These are phyloP conservation scores for Garcileccinum viscosum DNA, from an alignment of 1,284 basidiomycete species.

Conservation along the genomic window DNA sequence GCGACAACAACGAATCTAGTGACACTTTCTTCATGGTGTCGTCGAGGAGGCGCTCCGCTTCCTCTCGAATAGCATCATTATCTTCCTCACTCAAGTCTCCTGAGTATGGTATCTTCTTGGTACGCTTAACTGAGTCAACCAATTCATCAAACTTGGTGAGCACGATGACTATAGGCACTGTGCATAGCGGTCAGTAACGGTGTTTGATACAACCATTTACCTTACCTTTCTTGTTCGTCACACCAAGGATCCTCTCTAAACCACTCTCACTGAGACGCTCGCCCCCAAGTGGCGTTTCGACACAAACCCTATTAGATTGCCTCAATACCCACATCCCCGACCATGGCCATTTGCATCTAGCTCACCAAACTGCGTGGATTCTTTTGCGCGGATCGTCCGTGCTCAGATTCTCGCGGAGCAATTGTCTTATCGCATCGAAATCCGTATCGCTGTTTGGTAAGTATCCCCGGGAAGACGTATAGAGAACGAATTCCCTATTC, in stretches of 20 bases:
- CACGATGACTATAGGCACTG: conserved; percentile 10
- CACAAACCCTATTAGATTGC: conserved; percentile 3
- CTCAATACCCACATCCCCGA: background rate
- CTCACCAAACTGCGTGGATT: conserved; percentile 9
- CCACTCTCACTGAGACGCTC: conserved; percentile 12
- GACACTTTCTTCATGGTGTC: conserved; percentile 7
- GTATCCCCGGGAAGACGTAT: conserved; percentile 7
- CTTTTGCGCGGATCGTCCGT: background rate
- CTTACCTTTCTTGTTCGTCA: conserved; percentile 10
- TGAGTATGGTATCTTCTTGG: background rate
- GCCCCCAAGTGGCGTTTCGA: conserved; percentile 4
- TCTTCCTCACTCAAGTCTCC: background rate
- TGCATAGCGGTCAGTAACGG: background rate
- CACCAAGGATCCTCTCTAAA: conserved; percentile 11
- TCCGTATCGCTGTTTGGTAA: conserved; percentile 9
- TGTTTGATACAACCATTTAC: background rate
- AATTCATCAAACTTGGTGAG: conserved; percentile 11
- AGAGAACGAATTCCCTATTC: conserved; percentile 6
- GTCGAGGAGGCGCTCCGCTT: conserved; percentile 4
- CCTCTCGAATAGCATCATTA: conserved; percentile 3
- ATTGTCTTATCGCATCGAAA: conserved; percentile 4
- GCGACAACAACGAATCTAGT: conserved; percentile 9
- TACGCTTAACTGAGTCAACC: background rate
- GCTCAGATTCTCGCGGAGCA: background rate
- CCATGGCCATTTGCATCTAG: background rate